Conservation (phyloP, 495 filamentous ascomycete species). For the Penicillium odoratum region DNA sequence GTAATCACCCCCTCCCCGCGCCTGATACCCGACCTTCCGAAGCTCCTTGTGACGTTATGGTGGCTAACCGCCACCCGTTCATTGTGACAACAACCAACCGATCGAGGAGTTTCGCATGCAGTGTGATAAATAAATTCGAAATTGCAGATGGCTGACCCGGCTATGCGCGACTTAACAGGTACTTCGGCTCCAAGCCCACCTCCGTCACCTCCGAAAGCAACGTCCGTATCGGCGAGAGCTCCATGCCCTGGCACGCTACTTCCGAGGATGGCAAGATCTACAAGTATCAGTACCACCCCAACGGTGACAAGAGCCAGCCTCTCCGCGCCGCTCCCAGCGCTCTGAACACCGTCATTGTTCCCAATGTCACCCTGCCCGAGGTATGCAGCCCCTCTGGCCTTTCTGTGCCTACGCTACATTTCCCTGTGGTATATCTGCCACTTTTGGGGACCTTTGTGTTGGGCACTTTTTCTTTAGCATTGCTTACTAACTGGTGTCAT, state of each 20-base stretch:
- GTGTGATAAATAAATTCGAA: neutral
- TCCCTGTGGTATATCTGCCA: neutral
- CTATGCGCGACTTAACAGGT: constrained; percentile 30
- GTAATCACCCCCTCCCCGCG: constrained; percentile 44
- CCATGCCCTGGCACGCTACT: constrained; percentile 87
- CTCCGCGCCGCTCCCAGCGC: constrained; percentile 91
- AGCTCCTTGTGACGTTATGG: neutral
- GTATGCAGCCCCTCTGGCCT: constrained; percentile 44
- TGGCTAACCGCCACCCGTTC: neutral
- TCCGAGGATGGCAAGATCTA: constrained; percentile 53
- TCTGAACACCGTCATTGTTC: constrained; percentile 89
- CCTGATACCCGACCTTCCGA: neutral
- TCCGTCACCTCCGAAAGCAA: constrained; percentile 75
- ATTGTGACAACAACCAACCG: neutral
- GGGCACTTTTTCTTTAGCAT: neutral
- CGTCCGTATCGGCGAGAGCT: constrained; percentile 67
- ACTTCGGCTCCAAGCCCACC: constrained; percentile 80
- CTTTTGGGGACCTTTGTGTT: neutral
- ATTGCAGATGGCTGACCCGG: constrained; percentile 15
- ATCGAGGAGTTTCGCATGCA: neutral
- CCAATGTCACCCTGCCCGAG: constrained; percentile 89
- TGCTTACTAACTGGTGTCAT: constrained; percentile 12
- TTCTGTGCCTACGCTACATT: neutral
- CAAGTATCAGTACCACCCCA: constrained; percentile 94
- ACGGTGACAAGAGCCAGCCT: constrained; percentile 71